Percentiles rank a stretch among this genome's conserved stretches.
phyloP scores from a whole-genome alignment of 2,329 filamentous ascomycete species.

The Phialocephala subalpina region DNA sequence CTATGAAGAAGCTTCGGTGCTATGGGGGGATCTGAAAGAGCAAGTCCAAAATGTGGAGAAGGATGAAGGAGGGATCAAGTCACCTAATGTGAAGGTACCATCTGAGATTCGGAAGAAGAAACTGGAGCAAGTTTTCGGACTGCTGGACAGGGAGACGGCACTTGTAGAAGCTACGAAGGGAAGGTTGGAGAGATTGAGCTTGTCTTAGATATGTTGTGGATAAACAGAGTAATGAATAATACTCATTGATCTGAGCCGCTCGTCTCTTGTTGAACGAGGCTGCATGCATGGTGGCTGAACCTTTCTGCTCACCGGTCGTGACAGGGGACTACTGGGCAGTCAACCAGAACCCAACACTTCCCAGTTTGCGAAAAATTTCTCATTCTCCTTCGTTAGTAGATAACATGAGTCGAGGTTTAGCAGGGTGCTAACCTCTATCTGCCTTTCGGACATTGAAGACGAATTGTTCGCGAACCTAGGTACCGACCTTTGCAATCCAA shows the following conservation, averaged over 20 bases:
- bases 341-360: not conserved
- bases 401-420: not conserved
- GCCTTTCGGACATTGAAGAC: not conserved
- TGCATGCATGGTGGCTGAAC: not conserved
- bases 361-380: not conserved
- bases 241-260: not conserved
- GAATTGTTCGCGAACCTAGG: not conserved
- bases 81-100: slow-evolving; percentile 53
- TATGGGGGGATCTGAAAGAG: slow-evolving; percentile 49
- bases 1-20: slow-evolving; percentile 57
- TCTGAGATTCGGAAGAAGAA: slow-evolving; percentile 68
- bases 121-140: slow-evolving; percentile 66
- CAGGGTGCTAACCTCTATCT: not conserved
- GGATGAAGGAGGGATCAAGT: slow-evolving; percentile 23
- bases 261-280: not conserved
- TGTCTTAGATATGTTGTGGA: slow-evolving; percentile 20
- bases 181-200: slow-evolving; percentile 64
- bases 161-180: slow-evolving; percentile 72
- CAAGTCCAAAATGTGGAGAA: slow-evolving; percentile 41
- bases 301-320: slow-evolving; percentile 5
- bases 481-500: not conserved
- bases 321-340: not conserved
- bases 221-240: not conserved
- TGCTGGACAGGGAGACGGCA: slow-evolving; percentile 72
- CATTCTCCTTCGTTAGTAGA: not conserved